Conservation (phyloP, 768 basidiomycete species). For the Boletus patriciae region DNA sequence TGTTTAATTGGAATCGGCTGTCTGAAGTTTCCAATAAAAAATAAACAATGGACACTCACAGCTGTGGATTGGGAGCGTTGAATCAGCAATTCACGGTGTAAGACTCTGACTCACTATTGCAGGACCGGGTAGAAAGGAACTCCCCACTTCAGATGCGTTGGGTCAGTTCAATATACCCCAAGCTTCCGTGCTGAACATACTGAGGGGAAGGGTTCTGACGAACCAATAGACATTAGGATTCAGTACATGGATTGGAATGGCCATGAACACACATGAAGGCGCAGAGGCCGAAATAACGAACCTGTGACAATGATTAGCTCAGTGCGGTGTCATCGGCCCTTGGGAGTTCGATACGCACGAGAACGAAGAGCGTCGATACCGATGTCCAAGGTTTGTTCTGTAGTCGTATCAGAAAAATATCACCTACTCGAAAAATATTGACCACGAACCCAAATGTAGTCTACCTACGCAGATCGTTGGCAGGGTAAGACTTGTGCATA, state of each 20-base stretch:
- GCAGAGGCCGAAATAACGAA: constrained; percentile 3
- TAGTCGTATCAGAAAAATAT: not conserved
- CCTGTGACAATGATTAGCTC: not conserved
- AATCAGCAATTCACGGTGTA: not conserved
- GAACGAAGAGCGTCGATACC: not conserved
- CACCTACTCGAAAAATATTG: not conserved
- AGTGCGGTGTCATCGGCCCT: not conserved
- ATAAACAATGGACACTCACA: not conserved
- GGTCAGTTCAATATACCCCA: not conserved
- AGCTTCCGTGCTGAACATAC: not conserved
- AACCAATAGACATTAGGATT: not conserved
- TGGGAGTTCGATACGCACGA: not conserved
- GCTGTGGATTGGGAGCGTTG: not conserved
- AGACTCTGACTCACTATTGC: not conserved
- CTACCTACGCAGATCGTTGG: not conserved
- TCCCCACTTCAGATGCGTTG: not conserved
- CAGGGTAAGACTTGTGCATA: not conserved
- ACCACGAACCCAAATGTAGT: constrained; percentile 7
- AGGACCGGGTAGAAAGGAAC: not conserved
- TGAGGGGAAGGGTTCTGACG: too few species aligned
- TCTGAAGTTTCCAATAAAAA: not conserved
- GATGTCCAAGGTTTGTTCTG: not conserved
- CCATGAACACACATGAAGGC: not conserved
- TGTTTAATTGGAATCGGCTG: not conserved
- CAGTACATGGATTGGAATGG: not conserved